phyloP scores from a whole-genome alignment of 1,284 basidiomycete species.

The Malassezia japonica region DNA sequence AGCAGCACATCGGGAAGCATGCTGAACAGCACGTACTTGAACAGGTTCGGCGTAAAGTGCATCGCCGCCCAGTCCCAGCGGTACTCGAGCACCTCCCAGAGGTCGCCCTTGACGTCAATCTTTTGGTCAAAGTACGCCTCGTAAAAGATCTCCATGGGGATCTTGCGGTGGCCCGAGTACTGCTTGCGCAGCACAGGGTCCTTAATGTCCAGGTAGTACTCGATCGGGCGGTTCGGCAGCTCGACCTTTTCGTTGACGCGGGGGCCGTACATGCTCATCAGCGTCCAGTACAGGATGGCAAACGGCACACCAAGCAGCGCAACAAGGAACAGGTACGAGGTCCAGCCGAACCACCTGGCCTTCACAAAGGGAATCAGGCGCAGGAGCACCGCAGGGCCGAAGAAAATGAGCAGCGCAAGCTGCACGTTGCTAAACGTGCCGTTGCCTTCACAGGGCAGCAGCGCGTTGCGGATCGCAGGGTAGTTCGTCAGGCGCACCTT shows the following conservation, averaged over 20 bases:
- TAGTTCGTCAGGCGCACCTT: constrained; percentile 46
- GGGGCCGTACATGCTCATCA: constrained; percentile 71
- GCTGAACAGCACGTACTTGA: constrained; percentile 83
- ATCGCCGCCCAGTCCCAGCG: constrained; percentile 93
- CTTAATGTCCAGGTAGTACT: constrained; percentile 82
- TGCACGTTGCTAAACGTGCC: constrained; percentile 54
- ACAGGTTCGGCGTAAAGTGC: constrained; percentile 69
- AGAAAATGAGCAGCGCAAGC: constrained; percentile 58
- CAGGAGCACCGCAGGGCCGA: constrained; percentile 39
- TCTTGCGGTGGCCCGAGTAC: constrained; percentile 71
- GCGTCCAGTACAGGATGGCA: constrained; percentile 77
- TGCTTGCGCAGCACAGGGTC: constrained; percentile 68
- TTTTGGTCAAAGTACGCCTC: constrained; percentile 96
- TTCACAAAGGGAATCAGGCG: constrained; percentile 46
- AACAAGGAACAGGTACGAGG: constrained; percentile 53
- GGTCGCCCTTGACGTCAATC: constrained; percentile 89
- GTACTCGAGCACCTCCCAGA: constrained; percentile 84
- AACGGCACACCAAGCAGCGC: constrained; percentile 66
- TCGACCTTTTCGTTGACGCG: constrained; percentile 77
- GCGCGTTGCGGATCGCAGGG: constrained; percentile 40
- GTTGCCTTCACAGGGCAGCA: constrained; percentile 47
- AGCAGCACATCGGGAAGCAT: constrained; percentile 85
- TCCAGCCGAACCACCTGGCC: constrained; percentile 43
- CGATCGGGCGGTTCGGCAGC: constrained; percentile 65
- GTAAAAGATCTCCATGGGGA: constrained; percentile 94